Evolutionary conservation across 225 moss, liverwort and hornwort genomes (phyloP), one percentile per base, ranked within the genome.

Genomic region (Sphagnum tenellum): DNA sequence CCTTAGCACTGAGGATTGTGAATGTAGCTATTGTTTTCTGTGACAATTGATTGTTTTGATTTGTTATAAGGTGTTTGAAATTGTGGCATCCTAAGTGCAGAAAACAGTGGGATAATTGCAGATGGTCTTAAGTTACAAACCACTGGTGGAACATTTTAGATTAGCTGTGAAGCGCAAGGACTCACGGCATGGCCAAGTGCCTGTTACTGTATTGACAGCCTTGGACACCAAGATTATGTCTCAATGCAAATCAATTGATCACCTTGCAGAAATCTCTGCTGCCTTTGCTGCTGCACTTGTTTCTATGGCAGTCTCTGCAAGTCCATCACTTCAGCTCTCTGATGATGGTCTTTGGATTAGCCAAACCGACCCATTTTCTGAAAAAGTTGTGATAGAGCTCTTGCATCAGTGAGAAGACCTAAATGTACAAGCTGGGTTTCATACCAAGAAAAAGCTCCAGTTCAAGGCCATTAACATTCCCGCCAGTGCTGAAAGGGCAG

Each of bases 141-240:
- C 98, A 3, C 67, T 98, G 50, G 76, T 80, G 59, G 89, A 87
- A 60, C 98, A 98, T 71, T 98, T 98, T 64, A 87, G 85, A 73
- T 78, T 79, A 67, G 89, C 98, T 45, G 73, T 93, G 59, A 82
- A 78, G 62, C 77, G 85, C 46, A 67, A 77, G 72, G 87, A 80
- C 46, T 49, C 76, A 47, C 70, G 85, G 70, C 77, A 70, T 61
- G 90, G 90, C 47, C 89, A 87, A 77, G 89, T 98, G 61, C 66
- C 98, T 13, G 78, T 81, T 45, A 69, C 84, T 52, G 93, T 85
- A 49, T 63, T 98, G 56, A 76, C 86, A 45, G 73, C 89, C n/a
- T 66, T 93, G 67, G 93, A 98, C 71, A 85, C 87, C 70, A 98
- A 93, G 76, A 81, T 98, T 55, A 78, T 73, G 46, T 87, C 85